Percentiles rank a stretch among this genome's conserved stretches.
These are phyloP conservation scores for Fremontodendron californicum DNA, from an alignment of 345 rosid genomes.

Conservation along the genomic window DNA sequence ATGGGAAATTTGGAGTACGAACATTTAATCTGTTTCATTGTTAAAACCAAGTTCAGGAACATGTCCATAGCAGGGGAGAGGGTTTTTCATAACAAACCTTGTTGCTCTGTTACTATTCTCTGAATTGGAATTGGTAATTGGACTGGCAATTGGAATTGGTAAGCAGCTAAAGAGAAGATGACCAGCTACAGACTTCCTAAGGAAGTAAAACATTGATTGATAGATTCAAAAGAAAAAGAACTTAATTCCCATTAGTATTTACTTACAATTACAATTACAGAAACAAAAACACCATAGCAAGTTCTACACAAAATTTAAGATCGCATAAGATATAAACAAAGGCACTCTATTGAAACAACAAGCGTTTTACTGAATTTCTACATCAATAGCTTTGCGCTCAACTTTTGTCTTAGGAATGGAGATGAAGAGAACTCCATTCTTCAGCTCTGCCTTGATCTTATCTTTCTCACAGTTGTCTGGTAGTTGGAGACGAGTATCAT, in stretches of 20 bases:
- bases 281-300: background rate
- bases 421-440: constrained; percentile 65
- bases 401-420: constrained; percentile 62
- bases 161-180: background rate
- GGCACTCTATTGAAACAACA: background rate
- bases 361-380: constrained; percentile 31
- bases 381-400: constrained; percentile 49
- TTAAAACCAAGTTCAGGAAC: background rate
- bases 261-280: background rate
- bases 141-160: background rate
- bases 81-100: background rate
- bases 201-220: background rate
- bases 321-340: background rate
- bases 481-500: constrained; percentile 55
- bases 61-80: background rate
- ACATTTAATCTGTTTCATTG: background rate
- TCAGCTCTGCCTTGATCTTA: constrained; percentile 64
- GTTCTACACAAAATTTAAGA: constrained; percentile 7
- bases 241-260: background rate
- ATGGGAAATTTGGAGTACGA: background rate
- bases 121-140: background rate
- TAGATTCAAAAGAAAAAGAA: background rate
- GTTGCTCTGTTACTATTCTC: background rate
- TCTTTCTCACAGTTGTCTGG: constrained; percentile 55
- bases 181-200: background rate